These are phyloP conservation scores for Aspergillus nomiae DNA, from an alignment of 2,329 filamentous ascomycete genomes.

Conservation along the genomic window DNA sequence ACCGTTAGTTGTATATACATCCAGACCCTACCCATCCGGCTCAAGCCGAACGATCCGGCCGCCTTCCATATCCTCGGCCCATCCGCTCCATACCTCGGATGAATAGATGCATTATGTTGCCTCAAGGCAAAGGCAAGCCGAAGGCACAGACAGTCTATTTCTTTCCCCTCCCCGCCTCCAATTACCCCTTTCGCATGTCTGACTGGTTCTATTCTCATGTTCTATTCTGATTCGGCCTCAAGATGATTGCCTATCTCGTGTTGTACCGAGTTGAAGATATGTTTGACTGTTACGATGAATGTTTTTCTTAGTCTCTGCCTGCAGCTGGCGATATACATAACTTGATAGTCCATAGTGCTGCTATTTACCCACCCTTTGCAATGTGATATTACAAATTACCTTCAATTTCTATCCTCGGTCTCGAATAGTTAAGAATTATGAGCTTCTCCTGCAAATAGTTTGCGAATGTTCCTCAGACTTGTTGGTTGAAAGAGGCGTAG, in stretches of 20 bases:
- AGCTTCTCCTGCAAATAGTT: background rate
- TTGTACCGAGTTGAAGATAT: constrained; percentile 24
- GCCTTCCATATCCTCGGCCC: background rate
- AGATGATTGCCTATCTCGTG: background rate
- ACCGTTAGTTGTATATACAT: constrained; percentile 26
- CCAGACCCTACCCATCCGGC: constrained; percentile 1
- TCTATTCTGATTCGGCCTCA: constrained; percentile 6
- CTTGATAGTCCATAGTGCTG: constrained; percentile 12
- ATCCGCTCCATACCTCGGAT: background rate
- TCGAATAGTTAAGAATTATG: background rate
- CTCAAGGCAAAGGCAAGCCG: background rate
- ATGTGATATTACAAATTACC: background rate
- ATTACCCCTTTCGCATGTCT: background rate
- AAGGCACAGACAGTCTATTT: background rate
- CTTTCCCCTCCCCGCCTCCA: background rate
- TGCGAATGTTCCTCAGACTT: background rate
- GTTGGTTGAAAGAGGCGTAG: background rate
- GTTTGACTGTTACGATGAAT: constrained; percentile 35
- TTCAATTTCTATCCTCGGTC: background rate
- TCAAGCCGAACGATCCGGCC: constrained; percentile 1
- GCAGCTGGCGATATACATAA: constrained; percentile 10
- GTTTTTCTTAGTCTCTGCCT: constrained; percentile 21
- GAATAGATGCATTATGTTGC: background rate
- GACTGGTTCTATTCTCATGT: constrained; percentile 6
- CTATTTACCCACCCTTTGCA: background rate